These are phyloP conservation scores for Calamus simplicifolius DNA, from an alignment of 176 grass and related monocot species.

Conservation along the genomic window DNA sequence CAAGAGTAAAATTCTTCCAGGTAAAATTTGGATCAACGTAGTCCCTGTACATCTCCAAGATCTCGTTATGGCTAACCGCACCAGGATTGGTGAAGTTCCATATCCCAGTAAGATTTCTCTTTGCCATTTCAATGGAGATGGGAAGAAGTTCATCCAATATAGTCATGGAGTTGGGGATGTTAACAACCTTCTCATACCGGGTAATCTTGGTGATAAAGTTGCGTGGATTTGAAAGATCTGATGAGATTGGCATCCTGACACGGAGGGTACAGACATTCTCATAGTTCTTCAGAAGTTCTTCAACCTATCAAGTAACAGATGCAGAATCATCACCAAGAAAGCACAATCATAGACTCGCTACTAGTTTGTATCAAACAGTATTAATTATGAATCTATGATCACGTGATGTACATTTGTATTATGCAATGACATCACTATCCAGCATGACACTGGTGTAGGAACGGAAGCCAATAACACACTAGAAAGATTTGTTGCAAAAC, in stretches of 20 bases:
- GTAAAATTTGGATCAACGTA: slow-evolving; percentile 64
- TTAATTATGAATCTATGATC: too few species aligned
- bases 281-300: slow-evolving; percentile 70
- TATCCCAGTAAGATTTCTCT: slow-evolving; percentile 75
- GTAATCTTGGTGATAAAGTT: slow-evolving; percentile 85
- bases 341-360: too few species aligned
- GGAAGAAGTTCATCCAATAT: slow-evolving; percentile 81
- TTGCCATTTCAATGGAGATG: slow-evolving; percentile 81
- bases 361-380: too few species aligned
- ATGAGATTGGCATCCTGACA: slow-evolving; percentile 88
- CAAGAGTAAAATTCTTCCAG: slow-evolving; percentile 78
- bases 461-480: too few species aligned
- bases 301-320: slow-evolving; percentile 31
- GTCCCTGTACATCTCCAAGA: slow-evolving; percentile 74
- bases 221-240: slow-evolving; percentile 61
- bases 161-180: slow-evolving; percentile 83
- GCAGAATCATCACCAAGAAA: too few species aligned
- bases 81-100: slow-evolving; percentile 94
- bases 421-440: too few species aligned
- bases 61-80: slow-evolving; percentile 84
- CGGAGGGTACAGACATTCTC: slow-evolving; percentile 76
- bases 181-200: slow-evolving; percentile 67
- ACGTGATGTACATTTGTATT: too few species aligned
- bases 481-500: too few species aligned
- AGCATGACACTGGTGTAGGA: too few species aligned